Evolutionary conservation across 2,329 filamentous ascomycete genomes (phyloP), one percentile per base, ranked within the genome.

Genomic region (Raffaelea deltoideospora): DNA sequence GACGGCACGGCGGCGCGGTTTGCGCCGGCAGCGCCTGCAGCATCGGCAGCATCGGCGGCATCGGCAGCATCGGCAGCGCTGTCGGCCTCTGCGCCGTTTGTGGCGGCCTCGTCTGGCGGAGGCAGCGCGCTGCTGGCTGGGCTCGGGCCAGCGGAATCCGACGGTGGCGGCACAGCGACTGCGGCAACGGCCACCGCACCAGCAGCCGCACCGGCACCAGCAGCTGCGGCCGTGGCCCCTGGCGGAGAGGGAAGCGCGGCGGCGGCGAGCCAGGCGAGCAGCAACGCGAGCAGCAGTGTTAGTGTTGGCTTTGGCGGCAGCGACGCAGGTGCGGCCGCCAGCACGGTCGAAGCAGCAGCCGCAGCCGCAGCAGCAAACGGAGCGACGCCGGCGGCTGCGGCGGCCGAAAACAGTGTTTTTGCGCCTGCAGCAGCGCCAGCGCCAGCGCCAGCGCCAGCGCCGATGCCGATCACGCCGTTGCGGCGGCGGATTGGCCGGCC

Each of bases 1-100:
- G 88, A 96, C 53, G 84, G 85, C 17, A 64, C 76, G 30, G 60
- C 65, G 19, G 18, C n/a, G 11, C 68, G 66, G 42, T 62, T 69
- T 5, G 45, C 55, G 3, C 60, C 61, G 3, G 52, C 50, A 14
- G 55, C 54, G 43, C 51, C 36, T 59, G 63, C 40, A 7, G 7
- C 11, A 11, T 7, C 11, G 0, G 50, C 54, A 6, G 49, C 52
- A 51, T 47, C 26, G 57, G 55, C 8, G 60, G 62, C n/a, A 45
- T 51, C 36, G 59, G 63, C 40, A 63, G 62, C 48, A 37, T 54
- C 15, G 56, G 52, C 37, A 69, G 62, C 4, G 10, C 10, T 15
- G n/a, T 13, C 31, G 13, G 18, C 31, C 20, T 17, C 18, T 5
- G n/a, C n/a, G n/a, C n/a, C n/a, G n/a, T n/a, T n/a, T n/a, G n/a